Evolutionary conservation across 768 basidiomycete species (phyloP).

Genomic region (Pleurotus giganteus): DNA sequence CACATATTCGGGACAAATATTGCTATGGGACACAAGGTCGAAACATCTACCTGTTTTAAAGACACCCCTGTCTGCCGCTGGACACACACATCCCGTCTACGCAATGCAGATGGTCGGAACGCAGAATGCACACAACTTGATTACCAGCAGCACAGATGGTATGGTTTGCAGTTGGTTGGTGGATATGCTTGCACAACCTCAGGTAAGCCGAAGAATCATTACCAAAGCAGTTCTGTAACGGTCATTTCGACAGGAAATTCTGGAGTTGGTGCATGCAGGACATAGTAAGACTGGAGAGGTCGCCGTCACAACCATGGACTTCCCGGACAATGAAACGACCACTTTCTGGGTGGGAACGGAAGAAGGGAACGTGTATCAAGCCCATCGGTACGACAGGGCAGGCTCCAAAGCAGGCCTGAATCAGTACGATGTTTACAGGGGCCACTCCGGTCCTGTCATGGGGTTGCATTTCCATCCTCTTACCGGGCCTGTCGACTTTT

Average conservation of each 20-base stretch:
- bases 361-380: slow-evolving; percentile 96
- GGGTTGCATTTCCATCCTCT: slow-evolving; percentile 94
- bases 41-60: slow-evolving; percentile 96
- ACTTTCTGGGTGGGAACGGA: slow-evolving; percentile 99
- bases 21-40: slow-evolving; percentile 97
- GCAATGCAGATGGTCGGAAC: slow-evolving; percentile 98
- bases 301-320: slow-evolving; percentile 89
- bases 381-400: slow-evolving; percentile 94
- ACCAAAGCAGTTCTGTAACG: background rate
- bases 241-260: slow-evolving; percentile 68
- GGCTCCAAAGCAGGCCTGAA: slow-evolving; percentile 96
- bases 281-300: slow-evolving; percentile 98
- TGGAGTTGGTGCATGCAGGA: slow-evolving; percentile 83
- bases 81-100: slow-evolving; percentile 98
- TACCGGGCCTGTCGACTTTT: slow-evolving; percentile 90
- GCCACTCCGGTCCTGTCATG: slow-evolving; percentile 91
- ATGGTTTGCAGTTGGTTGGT: slow-evolving; percentile 97
- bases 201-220: slow-evolving; percentile 45
- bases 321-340: slow-evolving; percentile 94
- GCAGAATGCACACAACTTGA: slow-evolving; percentile 97
- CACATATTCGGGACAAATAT: slow-evolving; percentile 98
- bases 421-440: slow-evolving; percentile 89
- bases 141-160: slow-evolving; percentile 96
- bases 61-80: slow-evolving; percentile 92
- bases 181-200: slow-evolving; percentile 98